Conservation (phyloP, 352 stramenopile genomes). For the Phytopythium chamaehyphon region DNA sequence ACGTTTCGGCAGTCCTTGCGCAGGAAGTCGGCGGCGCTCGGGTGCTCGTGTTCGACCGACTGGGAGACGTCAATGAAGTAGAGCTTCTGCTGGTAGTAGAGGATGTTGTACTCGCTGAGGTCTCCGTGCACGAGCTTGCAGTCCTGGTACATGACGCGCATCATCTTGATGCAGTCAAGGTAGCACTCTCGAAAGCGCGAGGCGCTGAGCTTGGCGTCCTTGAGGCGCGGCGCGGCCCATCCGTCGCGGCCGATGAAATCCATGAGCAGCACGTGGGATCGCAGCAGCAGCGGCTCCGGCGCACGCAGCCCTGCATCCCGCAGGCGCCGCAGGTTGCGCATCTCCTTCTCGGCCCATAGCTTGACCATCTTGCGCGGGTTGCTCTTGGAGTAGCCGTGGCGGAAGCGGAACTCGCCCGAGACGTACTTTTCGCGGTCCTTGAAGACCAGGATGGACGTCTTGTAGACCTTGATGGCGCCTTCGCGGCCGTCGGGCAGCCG, state of each 20-base stretch:
- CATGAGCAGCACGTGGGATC: conserved; percentile 98
- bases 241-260: conserved; percentile 97
- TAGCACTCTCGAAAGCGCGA: conserved; percentile 93
- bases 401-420: conserved; percentile 96
- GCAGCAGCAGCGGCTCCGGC: conserved; percentile 92
- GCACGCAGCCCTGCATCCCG: conserved; percentile 88
- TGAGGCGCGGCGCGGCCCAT: conserved; percentile 93
- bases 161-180: conserved; percentile 93
- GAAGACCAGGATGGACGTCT: conserved; percentile 97
- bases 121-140: conserved; percentile 98
- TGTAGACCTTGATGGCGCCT: conserved; percentile 82
- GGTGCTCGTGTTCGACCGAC: conserved; percentile 98
- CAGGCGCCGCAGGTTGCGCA: conserved; percentile 96
- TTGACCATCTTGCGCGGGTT: conserved; percentile 99
- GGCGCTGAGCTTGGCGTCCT: conserved; percentile 92
- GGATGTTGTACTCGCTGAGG: conserved; percentile 99
- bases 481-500: conserved; percentile 68
- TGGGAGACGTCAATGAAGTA: conserved; percentile 99
- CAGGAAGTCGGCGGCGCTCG: conserved; percentile 96
- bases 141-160: conserved; percentile 95
- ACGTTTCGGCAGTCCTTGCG: conserved; percentile 97
- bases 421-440: conserved; percentile 99
- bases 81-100: conserved; percentile 96
- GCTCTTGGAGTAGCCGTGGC: conserved; percentile 94
- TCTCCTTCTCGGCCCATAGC: conserved; percentile 99